Evolutionary conservation across 306 rosid species (phyloP).

Genomic region (Heteromeles arbutifolia): DNA sequence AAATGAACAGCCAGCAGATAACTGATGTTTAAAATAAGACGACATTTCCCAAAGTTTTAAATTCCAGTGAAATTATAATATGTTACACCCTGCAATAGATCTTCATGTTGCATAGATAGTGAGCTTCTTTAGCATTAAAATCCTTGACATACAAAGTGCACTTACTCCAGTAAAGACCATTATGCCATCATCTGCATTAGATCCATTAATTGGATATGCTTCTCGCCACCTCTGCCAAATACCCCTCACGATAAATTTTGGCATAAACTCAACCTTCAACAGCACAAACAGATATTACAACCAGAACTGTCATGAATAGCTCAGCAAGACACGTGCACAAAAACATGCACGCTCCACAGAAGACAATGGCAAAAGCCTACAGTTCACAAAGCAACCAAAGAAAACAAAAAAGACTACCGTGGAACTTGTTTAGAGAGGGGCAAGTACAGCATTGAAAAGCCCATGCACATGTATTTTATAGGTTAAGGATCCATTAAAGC

Average conservation of each 20-base stretch:
- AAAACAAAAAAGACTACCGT: slow-evolving; percentile 40
- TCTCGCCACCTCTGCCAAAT: slow-evolving; percentile 96
- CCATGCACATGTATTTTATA: slow-evolving; percentile 75
- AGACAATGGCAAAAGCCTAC: background rate
- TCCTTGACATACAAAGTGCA: slow-evolving; percentile 12
- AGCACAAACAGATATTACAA: slow-evolving; percentile 26
- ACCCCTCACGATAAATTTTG: slow-evolving; percentile 90
- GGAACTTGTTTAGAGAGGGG: slow-evolving; percentile 85
- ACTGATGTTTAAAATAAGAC: background rate
- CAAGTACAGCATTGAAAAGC: slow-evolving; percentile 82
- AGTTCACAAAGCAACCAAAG: background rate
- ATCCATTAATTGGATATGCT: slow-evolving; percentile 62
- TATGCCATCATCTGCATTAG: slow-evolving; percentile 48
- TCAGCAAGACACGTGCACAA: slow-evolving; percentile 14
- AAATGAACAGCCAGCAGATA: slow-evolving; percentile 10
- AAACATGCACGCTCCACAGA: background rate
- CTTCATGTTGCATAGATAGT: background rate
- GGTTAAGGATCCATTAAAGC: slow-evolving; percentile 49
- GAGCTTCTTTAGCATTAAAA: background rate
- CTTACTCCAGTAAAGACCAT: slow-evolving; percentile 94
- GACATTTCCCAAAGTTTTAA: slow-evolving; percentile 1
- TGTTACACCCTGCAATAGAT: background rate
- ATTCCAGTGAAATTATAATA: background rate
- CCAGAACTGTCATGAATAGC: background rate
- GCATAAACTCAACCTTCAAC: slow-evolving; percentile 88